Base-by-base conservation (phyloP, 352 stramenopile genomes). In the Peronospora tabacina region DNA sequence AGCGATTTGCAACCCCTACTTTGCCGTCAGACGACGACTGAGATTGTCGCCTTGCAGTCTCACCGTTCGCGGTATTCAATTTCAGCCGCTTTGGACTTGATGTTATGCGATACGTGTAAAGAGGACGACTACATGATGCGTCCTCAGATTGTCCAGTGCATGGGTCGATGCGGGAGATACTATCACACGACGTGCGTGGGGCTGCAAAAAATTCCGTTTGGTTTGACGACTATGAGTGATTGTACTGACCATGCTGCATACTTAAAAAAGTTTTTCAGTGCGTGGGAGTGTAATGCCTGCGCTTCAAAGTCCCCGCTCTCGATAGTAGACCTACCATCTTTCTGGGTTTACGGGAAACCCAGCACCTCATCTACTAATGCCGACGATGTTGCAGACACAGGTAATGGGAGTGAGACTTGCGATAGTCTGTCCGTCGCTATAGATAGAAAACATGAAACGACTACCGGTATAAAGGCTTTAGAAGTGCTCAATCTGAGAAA, bases 101-200 rank as follows among this genome's bases (percentile, higher is more conserved):
- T 58, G 9, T 17, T 78, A 10, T 92, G 81, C 48, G 37, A 55
- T 13, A 57, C 66, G 1, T 92, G 81, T 62, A 77, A 80, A 10
- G 76, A 90, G 38, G 81, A 92, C 26, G 81, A 92, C 63, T 90
- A 86, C 55, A 82, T 90, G 72, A 85, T 82, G 65, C 72, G 81
- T 1, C 65, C 81, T 4, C 81, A 92, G 49, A 56, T 92, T 37
- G 75, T 92, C 0, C 54, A 40, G 0, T 92, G 81, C 55, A 66
- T 46, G 2, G 76, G 72, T 0, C 29, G 42, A 7, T 92, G 81
- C 16, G 52, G 52, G 13, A 66, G 58, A 9, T 73, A 68, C 32
- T 92, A 85, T 34, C 81, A 92, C 53, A 90, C 81, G 10, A 83
- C 61, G 6, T 92, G 81, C 43, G 81, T 82, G 13, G 81, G 78